Evolutionary conservation across 2,329 filamentous ascomycete species (phyloP).

Genomic region (Fusarium setosum): DNA sequence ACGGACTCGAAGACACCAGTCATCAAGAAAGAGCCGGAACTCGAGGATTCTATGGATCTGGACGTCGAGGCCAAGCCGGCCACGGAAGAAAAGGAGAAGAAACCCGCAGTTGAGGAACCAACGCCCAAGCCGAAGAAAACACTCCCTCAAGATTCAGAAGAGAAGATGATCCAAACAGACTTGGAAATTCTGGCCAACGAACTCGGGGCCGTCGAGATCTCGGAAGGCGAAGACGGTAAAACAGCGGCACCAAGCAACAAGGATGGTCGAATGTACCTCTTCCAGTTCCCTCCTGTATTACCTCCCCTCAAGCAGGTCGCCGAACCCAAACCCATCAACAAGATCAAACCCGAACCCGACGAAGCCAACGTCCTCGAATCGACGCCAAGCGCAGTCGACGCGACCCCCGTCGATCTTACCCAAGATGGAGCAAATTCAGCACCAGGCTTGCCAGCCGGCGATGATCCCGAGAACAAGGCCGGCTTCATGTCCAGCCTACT

Average conservation of each 20-base stretch:
- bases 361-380: slow-evolving; percentile 52
- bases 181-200: slow-evolving; percentile 56
- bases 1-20: slow-evolving; percentile 50
- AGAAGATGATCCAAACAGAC: slow-evolving; percentile 53
- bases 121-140: slow-evolving; percentile 44
- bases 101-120: slow-evolving; percentile 37
- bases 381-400: slow-evolving; percentile 36
- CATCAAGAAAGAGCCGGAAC: slow-evolving; percentile 59
- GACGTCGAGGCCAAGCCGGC: slow-evolving; percentile 46
- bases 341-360: slow-evolving; percentile 57
- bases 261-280: slow-evolving; percentile 71
- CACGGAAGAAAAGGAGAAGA: slow-evolving; percentile 35
- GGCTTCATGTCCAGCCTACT: slow-evolving; percentile 54
- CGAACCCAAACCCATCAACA: slow-evolving; percentile 38
- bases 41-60: slow-evolving; percentile 56
- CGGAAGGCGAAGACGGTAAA: slow-evolving; percentile 43
- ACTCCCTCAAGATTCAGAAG: slow-evolving; percentile 51
- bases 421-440: slow-evolving; percentile 43
- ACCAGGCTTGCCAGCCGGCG: slow-evolving; percentile 29
- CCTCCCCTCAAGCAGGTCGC: slow-evolving; percentile 60
- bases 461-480: slow-evolving; percentile 48
- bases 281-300: slow-evolving; percentile 72
- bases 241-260: slow-evolving; percentile 49
- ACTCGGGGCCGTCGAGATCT: slow-evolving; percentile 52
- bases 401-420: slow-evolving; percentile 57